Base-by-base conservation (phyloP, 805 yeast species). In the Cyberlindnera americana region DNA sequence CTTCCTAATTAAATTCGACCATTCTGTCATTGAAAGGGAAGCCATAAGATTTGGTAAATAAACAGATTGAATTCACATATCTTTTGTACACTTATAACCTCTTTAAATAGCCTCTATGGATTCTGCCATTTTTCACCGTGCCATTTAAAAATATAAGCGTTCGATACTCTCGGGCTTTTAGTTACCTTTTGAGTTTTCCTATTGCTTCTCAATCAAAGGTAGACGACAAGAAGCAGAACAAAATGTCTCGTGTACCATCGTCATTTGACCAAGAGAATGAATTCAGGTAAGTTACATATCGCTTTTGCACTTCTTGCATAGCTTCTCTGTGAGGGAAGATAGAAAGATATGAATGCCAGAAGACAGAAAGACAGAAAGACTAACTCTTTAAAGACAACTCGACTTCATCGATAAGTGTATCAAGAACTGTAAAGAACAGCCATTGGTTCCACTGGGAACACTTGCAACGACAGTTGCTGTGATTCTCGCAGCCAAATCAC, bases 371-470 rank as follows among this genome's bases (percentile, higher is more conserved):
- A 10, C 22, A 11, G 10, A 29, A 29, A 13, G 17, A 29, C 33
- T 29, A 29, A 19, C 26, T 21, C 3, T 19, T 6, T 21, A 14
- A 35, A 66, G 71, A 36, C 63, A 62, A 35, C 57, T 71, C 56
- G 60, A 72, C 37, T 70, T 81, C 42, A 50, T 79, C 32, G 78
- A 81, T 36, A 80, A 76, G 55, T 70, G 83, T 52, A 56, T 70
- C 21, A 71, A 62, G 57, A 77, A 83, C 51, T 78, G 85, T 45
- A 84, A 81, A 56, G 83, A 88, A 61, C 95, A 90, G 57, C 97
- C 97, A 2, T 65, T 85, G 10, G 96, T 90, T 1, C 96, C 97
- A 1, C 40, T 88, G 6, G 96, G 96, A 2, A 71, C 85, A 13
- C 56, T 83, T 4, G 77, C 83, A 33, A 90, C 97, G 3, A 75